Conservation (phyloP, 2,329 filamentous ascomycete species). For the Sclerotiophoma versabilis region DNA sequence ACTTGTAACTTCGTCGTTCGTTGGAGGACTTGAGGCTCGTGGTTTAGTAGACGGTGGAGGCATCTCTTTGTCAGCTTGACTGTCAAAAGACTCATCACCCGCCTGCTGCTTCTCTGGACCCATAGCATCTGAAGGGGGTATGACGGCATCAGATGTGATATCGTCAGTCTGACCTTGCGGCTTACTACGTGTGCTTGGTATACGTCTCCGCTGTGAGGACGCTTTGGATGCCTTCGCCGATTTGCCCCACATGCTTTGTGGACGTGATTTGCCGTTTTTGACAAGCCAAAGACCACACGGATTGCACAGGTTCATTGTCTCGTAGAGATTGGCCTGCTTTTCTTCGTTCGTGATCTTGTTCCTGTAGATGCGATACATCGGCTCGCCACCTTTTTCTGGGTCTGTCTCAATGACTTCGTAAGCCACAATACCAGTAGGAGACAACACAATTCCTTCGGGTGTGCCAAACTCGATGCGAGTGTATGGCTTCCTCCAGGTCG, state of each 20-base stretch:
- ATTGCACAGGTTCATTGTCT: conserved; percentile 83
- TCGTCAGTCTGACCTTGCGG: conserved; percentile 57
- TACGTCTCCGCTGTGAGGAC: conserved; percentile 47
- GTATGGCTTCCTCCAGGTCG: conserved; percentile 94
- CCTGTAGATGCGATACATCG: conserved; percentile 77
- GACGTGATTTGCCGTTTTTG: conserved; percentile 85
- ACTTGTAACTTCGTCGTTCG: neutral
- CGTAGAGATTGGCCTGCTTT: conserved; percentile 66
- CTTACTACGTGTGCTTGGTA: conserved; percentile 48
- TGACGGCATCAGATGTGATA: conserved; percentile 41
- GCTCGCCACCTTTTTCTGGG: conserved; percentile 67
- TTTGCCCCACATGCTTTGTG: conserved; percentile 78
- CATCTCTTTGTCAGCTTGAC: conserved; percentile 20
- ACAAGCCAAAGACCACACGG: conserved; percentile 95
- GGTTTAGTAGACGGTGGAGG: conserved; percentile 17
- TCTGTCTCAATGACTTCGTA: conserved; percentile 40
- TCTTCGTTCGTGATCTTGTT: conserved; percentile 73
- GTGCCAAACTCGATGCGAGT: conserved; percentile 75
- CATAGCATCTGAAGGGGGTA: conserved; percentile 36
- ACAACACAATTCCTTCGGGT: conserved; percentile 74
- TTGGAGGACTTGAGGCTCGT: neutral
- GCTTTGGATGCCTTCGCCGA: conserved; percentile 41
- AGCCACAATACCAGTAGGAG: conserved; percentile 72
- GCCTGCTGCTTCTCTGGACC: conserved; percentile 23
- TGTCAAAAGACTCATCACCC: conserved; percentile 16